Evolutionary conservation across 352 stramenopile species (phyloP).

Genomic region (Phytophthora pistaciae): DNA sequence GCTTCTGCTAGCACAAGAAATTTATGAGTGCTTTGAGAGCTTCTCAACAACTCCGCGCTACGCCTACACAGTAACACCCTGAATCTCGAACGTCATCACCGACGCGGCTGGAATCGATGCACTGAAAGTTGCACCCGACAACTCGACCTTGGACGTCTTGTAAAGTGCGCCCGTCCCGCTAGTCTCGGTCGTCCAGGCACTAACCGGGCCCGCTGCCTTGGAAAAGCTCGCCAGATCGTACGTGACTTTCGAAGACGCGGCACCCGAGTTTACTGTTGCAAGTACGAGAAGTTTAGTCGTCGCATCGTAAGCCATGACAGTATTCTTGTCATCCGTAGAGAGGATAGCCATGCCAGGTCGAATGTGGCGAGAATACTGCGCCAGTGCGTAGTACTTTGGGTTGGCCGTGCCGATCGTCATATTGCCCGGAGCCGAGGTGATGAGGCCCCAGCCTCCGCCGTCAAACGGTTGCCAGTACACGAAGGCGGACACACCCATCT

Average conservation of each 20-base stretch:
- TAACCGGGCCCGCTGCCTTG: conserved; percentile 28
- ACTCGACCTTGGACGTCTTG: conserved; percentile 28
- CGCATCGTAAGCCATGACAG: conserved; percentile 46
- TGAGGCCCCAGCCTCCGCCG: conserved; percentile 50
- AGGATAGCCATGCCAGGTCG: conserved; percentile 55
- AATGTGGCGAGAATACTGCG: conserved; percentile 64
- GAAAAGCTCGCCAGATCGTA: conserved; percentile 46
- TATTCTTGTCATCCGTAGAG: conserved; percentile 40
- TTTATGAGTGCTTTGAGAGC: background rate
- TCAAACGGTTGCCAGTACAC: conserved; percentile 65
- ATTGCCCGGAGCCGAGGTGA: conserved; percentile 48
- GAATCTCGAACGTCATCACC: conserved; percentile 52
- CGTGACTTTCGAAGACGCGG: conserved; percentile 26
- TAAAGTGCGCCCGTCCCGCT: conserved; percentile 38
- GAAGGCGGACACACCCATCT: conserved; percentile 57
- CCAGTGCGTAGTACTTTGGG: conserved; percentile 52
- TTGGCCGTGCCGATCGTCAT: conserved; percentile 45
- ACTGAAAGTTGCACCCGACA: conserved; percentile 36
- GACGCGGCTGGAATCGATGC: conserved; percentile 31
- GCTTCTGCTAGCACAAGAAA: background rate
- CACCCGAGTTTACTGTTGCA: conserved; percentile 45
- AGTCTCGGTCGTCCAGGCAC: conserved; percentile 50
- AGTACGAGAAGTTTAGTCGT: conserved; percentile 21
- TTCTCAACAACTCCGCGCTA: background rate
- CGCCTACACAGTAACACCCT: conserved; percentile 3